Conservation (phyloP, 345 rosid genomes). For the Cochlearia excelsa region DNA sequence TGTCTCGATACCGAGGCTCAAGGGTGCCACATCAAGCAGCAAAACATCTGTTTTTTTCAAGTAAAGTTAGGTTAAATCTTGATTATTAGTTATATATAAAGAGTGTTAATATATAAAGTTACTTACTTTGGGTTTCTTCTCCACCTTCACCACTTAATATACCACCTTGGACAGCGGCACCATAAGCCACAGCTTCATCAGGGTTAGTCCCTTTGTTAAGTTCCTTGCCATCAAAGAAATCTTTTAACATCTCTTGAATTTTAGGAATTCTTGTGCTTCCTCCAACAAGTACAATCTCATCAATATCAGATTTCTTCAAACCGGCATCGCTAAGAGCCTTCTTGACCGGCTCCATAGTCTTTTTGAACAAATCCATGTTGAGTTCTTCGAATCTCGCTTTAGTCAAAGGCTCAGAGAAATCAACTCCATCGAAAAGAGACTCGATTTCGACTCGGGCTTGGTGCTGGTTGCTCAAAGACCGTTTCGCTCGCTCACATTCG, state of each 20-base stretch:
- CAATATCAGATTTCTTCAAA: constrained; percentile 29
- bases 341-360: not conserved
- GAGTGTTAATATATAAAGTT: no score
- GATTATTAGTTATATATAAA: no score
- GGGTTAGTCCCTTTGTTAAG: constrained; percentile 52
- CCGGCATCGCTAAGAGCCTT: constrained; percentile 40
- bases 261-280: constrained; percentile 58
- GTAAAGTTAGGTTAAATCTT: no score
- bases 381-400: not conserved
- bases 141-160: constrained; percentile 51
- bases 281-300: constrained; percentile 50
- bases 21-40: constrained; percentile 47
- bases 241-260: constrained; percentile 45
- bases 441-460: not conserved
- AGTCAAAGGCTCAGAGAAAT: not conserved
- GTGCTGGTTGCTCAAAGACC: not conserved
- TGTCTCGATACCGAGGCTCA: constrained; percentile 53
- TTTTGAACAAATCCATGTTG: not conserved
- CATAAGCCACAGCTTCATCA: constrained; percentile 47
- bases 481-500: not conserved
- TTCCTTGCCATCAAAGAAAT: constrained; percentile 41
- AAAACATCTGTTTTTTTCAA: not conserved
- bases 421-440: not conserved
- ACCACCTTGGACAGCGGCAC: constrained; percentile 53
- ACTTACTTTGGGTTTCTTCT: constrained; percentile 16